Evolutionary conservation across 2,329 filamentous ascomycete species (phyloP).

Genomic region (Dactylellina sp.): DNA sequence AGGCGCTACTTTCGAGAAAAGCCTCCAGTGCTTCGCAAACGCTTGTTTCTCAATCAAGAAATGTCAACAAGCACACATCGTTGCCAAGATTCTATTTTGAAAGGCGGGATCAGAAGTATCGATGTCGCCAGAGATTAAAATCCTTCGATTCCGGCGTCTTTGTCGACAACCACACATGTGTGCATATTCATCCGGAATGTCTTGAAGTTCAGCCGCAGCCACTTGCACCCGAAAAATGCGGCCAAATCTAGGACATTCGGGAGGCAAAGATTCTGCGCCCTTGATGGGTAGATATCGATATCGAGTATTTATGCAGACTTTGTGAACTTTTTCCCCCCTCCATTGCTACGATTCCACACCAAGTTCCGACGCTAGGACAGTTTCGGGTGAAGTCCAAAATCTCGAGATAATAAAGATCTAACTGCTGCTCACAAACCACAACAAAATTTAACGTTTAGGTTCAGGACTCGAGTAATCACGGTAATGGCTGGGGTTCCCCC

Average conservation of each 20-base stretch:
- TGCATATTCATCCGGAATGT: slow-evolving; percentile 16
- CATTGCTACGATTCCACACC: no score
- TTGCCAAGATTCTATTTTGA: neutral
- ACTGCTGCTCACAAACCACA: neutral
- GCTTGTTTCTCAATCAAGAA: slow-evolving; percentile 15
- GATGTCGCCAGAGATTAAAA: slow-evolving; percentile 28
- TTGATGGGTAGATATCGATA: slow-evolving; percentile 21
- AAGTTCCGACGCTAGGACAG: neutral
- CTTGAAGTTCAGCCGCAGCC: slow-evolving; percentile 43
- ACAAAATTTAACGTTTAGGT: neutral
- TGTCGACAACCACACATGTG: slow-evolving; percentile 15
- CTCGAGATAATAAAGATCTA: neutral
- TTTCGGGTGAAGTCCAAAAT: neutral
- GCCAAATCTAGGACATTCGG: slow-evolving; percentile 21
- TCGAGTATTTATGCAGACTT: neutral
- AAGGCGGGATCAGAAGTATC: slow-evolving; percentile 24
- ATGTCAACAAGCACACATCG: neutral
- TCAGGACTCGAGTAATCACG: slow-evolving; percentile 11
- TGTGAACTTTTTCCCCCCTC: neutral
- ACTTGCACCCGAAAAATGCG: slow-evolving; percentile 11
- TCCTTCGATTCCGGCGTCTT: slow-evolving; percentile 30
- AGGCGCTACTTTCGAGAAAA: slow-evolving; percentile 25
- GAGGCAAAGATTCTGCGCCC: slow-evolving; percentile 32
- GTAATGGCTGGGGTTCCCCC: slow-evolving; percentile 8
- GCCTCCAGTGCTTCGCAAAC: slow-evolving; percentile 4